Base-by-base conservation (phyloP, 1,284 basidiomycete species). In the Lignosus rhinocerotis region DNA sequence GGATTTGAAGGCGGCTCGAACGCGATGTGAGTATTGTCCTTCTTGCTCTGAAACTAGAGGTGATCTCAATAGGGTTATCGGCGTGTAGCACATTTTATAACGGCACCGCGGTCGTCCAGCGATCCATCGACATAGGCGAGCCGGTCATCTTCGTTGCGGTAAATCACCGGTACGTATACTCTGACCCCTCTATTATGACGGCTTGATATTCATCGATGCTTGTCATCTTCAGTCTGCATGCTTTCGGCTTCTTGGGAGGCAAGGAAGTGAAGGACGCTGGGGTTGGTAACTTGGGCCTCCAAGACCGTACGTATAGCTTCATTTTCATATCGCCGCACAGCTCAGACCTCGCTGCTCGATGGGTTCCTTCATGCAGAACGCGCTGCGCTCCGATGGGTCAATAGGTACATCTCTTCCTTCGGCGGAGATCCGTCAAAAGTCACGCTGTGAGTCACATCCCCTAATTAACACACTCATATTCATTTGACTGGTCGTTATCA, bases 351-450 rank as follows among this genome's bases (percentile, higher is more conserved):
- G 36, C 36, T 39, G 5, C 12, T n/a, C 19, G 8, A 7, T 48
- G 55, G 5, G n/a, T 14, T 2, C 12, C 31, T 33, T n/a, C 19
- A 12, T 10, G 7, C 45, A 84, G 82, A 85, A 66, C 77, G 80
- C 5, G 65, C 76, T 34, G 84, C 83, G 0, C 69, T 90, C 16
- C 67, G 81, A 58, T 89, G 86, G 86, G 66, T 78, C 0, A 70
- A 75, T 32, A 44, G 69, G 42, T 73, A 78, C 56, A 76, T 80
- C 51, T 55, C 58, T 6, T 58, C 56, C 0, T 50, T 50, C 14
- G 48, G 48, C 21, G 48, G 48, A 6, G 48, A 50, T 6, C 48
- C 48, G 10, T 25, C 53, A n/a, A 69, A 72, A 50, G 62, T 70
- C 31, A 69, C 63, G 33, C 63, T 68, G 62, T 82, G 67, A 55